Percentiles rank a stretch among this genome's conserved stretches.
phyloP scores from a whole-genome alignment of 352 stramenopile genomes.

The Pythium chondricola region DNA sequence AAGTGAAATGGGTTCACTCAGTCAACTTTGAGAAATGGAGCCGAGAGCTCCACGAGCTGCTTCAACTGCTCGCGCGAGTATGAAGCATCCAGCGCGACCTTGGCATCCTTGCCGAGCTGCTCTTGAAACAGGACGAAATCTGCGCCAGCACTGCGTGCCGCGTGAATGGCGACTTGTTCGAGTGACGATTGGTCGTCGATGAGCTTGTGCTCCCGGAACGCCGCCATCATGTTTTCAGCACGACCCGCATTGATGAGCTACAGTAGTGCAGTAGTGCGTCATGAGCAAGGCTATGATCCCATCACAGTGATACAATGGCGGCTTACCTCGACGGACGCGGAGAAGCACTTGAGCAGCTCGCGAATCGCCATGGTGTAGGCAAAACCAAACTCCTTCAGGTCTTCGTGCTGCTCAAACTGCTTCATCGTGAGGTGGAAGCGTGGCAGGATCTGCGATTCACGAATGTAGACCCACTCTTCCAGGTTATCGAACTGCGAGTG shows the following conservation, averaged over 20 bases:
- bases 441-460: slow-evolving; percentile 75
- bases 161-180: slow-evolving; percentile 50
- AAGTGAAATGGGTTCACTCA: no score
- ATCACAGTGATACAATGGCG: background rate
- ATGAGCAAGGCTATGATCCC: background rate
- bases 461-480: slow-evolving; percentile 79
- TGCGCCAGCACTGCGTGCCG: slow-evolving; percentile 41
- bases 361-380: slow-evolving; percentile 74
- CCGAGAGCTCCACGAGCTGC: slow-evolving; percentile 21
- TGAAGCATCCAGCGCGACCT: slow-evolving; percentile 25
- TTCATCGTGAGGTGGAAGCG: slow-evolving; percentile 56
- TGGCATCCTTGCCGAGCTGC: slow-evolving; percentile 29
- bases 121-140: slow-evolving; percentile 62
- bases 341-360: slow-evolving; percentile 79
- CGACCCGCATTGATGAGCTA: slow-evolving; percentile 51
- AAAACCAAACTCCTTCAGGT: slow-evolving; percentile 72
- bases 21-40: slow-evolving; percentile 34
- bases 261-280: background rate
- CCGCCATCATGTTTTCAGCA: slow-evolving; percentile 29
- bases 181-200: slow-evolving; percentile 20
- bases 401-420: slow-evolving; percentile 45
- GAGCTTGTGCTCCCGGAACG: slow-evolving; percentile 26
- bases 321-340: slow-evolving; percentile 64
- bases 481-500: slow-evolving; percentile 79
- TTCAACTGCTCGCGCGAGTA: slow-evolving; percentile 41